Evolutionary conservation across 1,139 yeast species (phyloP), one percentile per base, ranked within the genome.

Genomic region (Zygotorulaspora mrakii): DNA sequence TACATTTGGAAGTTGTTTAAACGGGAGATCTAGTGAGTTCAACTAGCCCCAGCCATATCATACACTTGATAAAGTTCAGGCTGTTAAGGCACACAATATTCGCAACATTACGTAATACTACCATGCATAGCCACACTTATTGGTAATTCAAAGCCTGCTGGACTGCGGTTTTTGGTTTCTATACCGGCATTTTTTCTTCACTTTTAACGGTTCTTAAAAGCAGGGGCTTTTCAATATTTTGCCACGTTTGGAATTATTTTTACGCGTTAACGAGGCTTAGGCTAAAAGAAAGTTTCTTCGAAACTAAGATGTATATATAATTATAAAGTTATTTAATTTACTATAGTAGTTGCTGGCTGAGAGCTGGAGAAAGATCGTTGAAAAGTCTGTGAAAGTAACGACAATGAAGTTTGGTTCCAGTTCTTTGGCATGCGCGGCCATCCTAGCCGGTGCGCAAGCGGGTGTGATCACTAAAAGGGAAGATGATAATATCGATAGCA

Each of bases 341-440:
- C n/a, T n/a, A n/a, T n/a, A n/a, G n/a, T n/a, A n/a, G n/a, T n/a
- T 7, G 23, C 23, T 7, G 10, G 23, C 7, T 20, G 9, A 20
- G 23, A 20, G 23, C 9, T 20, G 10, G 7, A 20, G 7, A 20
- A 20, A 20, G 23, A 20, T 7, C 10, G 10, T 20, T 20, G 23
- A 20, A 20, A 20, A 7, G 23, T 20, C 23, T 20, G 23, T n/a
- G n/a, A 27, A 8, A 12, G 6, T 10, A 12, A 7, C 23, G 22
- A 25, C 9, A 20, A 33, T 33, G 36, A 33, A 17, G 31, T 33
- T 33, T 20, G 16, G 4, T 10, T 9, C 24, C 8, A 18, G 17
- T 13, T 20, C 31, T 14, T 9, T 28, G 9, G 20, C 31, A 16
- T 28, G 31, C 11, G 18, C 31, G 4, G 31, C 31, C 9, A 28